Evolutionary conservation across 805 yeast genomes (phyloP).

Genomic region (Lachancea fermentati): DNA sequence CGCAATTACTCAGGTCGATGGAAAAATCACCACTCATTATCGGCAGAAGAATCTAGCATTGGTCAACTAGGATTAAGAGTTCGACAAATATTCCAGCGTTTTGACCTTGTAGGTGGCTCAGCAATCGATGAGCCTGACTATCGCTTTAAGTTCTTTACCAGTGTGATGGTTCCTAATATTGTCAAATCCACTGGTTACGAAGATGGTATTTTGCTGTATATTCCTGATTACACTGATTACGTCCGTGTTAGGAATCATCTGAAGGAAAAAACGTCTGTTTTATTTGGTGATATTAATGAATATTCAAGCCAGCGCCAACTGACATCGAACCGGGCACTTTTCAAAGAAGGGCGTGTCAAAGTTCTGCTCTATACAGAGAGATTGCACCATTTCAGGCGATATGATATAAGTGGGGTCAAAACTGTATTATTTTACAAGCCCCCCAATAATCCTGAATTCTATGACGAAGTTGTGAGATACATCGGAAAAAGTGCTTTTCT

Average conservation of each 20-base stretch:
- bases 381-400: slow-evolving; percentile 86
- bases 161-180: slow-evolving; percentile 68
- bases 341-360: slow-evolving; percentile 56
- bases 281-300: slow-evolving; percentile 75
- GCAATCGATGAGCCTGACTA: slow-evolving; percentile 69
- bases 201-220: slow-evolving; percentile 71
- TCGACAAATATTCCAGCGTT: slow-evolving; percentile 65
- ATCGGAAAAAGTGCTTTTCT: slow-evolving; percentile 54
- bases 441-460: slow-evolving; percentile 81
- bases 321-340: slow-evolving; percentile 63
- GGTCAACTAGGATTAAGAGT: slow-evolving; percentile 60
- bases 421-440: slow-evolving; percentile 75
- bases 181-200: slow-evolving; percentile 52
- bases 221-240: slow-evolving; percentile 85
- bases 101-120: slow-evolving; percentile 43
- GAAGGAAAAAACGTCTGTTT: slow-evolving; percentile 49
- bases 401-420: slow-evolving; percentile 77
- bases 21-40: slow-evolving; percentile 45
- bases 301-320: slow-evolving; percentile 70
- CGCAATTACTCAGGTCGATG: slow-evolving; percentile 55
- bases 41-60: slow-evolving; percentile 48
- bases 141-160: slow-evolving; percentile 76
- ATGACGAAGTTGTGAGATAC: slow-evolving; percentile 65
- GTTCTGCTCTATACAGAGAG: slow-evolving; percentile 89
- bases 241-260: slow-evolving; percentile 66